phyloP scores from a whole-genome alignment of 75 land plant species.

The Ceratopteris richardii region DNA sequence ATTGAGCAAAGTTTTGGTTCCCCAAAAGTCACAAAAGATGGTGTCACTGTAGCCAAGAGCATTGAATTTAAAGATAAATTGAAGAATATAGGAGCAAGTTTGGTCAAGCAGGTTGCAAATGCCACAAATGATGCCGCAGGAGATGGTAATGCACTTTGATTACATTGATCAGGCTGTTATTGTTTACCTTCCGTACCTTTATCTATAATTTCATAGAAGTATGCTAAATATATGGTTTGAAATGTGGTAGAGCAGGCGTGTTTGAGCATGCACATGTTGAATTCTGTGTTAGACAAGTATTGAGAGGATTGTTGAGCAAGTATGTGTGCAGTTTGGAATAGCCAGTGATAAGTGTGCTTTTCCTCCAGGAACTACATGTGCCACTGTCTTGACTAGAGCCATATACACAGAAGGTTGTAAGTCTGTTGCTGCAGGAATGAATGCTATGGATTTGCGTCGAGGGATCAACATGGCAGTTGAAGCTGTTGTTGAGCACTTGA shows the following conservation, averaged over 20 bases:
- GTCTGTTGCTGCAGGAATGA: slow-evolving; percentile 90
- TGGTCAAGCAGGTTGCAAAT: slow-evolving; percentile 89
- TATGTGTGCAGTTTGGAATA: too few species aligned
- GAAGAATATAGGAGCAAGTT: slow-evolving; percentile 77
- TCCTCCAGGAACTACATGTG: slow-evolving; percentile 70
- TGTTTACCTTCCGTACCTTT: too few species aligned
- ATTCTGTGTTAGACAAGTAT: too few species aligned
- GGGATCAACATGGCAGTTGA: slow-evolving; percentile 86
- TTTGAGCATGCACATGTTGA: too few species aligned
- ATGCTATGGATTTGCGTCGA: slow-evolving; percentile 86
- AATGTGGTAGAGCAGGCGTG: too few species aligned
- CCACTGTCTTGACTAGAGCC: slow-evolving; percentile 73
- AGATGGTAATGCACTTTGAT: slow-evolving; percentile 45
- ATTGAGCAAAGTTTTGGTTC: slow-evolving; percentile 80
- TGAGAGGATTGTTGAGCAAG: too few species aligned
- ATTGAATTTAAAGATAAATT: slow-evolving; percentile 68
- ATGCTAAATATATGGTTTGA: too few species aligned
- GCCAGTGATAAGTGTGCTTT: too few species aligned
- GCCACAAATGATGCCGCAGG: slow-evolving; percentile 92
- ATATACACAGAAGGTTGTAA: slow-evolving; percentile 88
- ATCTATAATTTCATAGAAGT: too few species aligned
- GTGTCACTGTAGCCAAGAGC: slow-evolving; percentile 88
- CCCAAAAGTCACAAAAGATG: slow-evolving; percentile 90
- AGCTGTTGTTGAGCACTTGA: slow-evolving; percentile 68
- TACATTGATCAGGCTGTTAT: too few species aligned